A percentile compares a stretch with the other conserved stretches of the same genome.
These are phyloP conservation scores for Penicillium samsonianum DNA, from an alignment of 495 filamentous ascomycete genomes.

Conservation along the genomic window DNA sequence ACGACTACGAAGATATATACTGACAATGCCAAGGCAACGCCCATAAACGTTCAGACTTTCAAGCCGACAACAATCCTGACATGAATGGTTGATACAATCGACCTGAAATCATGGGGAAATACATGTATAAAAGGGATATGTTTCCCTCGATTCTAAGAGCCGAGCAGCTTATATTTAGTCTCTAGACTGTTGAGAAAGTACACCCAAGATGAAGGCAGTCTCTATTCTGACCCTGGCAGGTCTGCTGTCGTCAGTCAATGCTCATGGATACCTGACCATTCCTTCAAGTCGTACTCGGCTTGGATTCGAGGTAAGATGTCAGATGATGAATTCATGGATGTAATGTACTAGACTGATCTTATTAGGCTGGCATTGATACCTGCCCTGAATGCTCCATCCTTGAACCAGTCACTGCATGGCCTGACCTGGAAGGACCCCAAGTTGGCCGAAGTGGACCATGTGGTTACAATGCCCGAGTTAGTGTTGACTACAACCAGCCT, in stretches of 20 bases:
- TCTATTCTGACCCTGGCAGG: background rate
- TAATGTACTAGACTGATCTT: slow-evolving; percentile 6
- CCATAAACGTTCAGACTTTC: background rate
- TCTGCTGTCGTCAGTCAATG: slow-evolving; percentile 8
- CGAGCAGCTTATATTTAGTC: background rate
- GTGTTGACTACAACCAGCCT: slow-evolving; percentile 58
- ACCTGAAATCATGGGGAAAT: background rate
- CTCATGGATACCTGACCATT: slow-evolving; percentile 50
- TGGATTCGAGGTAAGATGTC: slow-evolving; percentile 43
- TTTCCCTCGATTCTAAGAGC: background rate
- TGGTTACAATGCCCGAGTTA: slow-evolving; percentile 57
- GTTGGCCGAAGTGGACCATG: slow-evolving; percentile 56
- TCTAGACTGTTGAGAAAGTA: background rate
- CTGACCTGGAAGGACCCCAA: slow-evolving; percentile 44
- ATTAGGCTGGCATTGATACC: slow-evolving; percentile 50
- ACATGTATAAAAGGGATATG: background rate
- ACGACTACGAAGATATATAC: background rate
- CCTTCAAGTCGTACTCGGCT: slow-evolving; percentile 51
- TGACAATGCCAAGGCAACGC: background rate
- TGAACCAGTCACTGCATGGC: slow-evolving; percentile 55
- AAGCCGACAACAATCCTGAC: background rate
- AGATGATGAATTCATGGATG: slow-evolving; percentile 4
- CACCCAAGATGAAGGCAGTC: background rate
- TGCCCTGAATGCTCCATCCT: slow-evolving; percentile 60
- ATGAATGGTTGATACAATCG: background rate